A percentile compares a stretch with the other conserved stretches of the same genome.
phyloP scores from a whole-genome alignment of 129 eudicot species.

The Artemisia annua region DNA sequence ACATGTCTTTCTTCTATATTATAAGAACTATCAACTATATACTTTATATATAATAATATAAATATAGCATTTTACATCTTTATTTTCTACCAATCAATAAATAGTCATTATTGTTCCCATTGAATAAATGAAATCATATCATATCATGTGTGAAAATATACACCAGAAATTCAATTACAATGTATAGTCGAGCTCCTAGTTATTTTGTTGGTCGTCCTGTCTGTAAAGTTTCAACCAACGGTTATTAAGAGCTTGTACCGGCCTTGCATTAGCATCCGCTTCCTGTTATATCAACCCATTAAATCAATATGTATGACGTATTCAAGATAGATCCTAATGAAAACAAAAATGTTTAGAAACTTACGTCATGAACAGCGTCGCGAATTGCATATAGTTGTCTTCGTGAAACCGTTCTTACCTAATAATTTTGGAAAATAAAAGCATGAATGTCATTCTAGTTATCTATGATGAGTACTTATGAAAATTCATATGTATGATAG shows the following conservation, averaged over 20 bases:
- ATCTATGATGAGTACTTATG: neutral
- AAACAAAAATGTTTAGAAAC: neutral
- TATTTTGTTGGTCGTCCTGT: constrained; percentile 14
- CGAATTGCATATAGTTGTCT: constrained; percentile 18
- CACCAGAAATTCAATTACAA: neutral
- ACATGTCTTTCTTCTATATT: neutral
- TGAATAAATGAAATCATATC: constrained; percentile 10
- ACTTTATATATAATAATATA: neutral
- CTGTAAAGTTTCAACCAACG: constrained; percentile 50
- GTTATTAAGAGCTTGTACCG: constrained; percentile 11
- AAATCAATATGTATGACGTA: neutral
- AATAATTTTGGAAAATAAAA: neutral
- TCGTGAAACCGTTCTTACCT: constrained; percentile 27
- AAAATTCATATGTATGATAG: neutral
- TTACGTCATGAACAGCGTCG: constrained; percentile 26
- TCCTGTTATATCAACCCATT: constrained; percentile 6
- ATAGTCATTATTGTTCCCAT: neutral
- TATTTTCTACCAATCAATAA: neutral
- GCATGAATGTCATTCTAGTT: neutral
- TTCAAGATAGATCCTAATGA: neutral
- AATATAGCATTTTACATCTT: neutral
- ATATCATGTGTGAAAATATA: neutral
- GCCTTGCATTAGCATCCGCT: constrained; percentile 17
- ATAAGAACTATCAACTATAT: neutral
- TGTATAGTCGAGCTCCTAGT: neutral